These are phyloP conservation scores for Exophiala phaeomuriformis DNA, from an alignment of 2,329 filamentous ascomycete species.

Conservation along the genomic window DNA sequence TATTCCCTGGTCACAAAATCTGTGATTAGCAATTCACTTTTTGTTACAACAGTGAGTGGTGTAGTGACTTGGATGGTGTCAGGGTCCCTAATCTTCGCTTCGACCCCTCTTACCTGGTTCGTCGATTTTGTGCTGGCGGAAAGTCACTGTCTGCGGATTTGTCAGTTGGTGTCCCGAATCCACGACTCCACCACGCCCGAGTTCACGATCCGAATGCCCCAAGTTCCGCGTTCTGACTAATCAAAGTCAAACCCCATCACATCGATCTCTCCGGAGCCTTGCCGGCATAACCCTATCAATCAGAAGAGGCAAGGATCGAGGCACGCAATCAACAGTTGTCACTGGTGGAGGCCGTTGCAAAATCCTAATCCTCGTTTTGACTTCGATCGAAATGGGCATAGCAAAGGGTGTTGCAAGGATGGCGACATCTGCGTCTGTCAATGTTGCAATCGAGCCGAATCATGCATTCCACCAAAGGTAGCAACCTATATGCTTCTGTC, in stretches of 20 bases:
- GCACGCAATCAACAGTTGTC: too few species aligned
- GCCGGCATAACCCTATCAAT: too few species aligned
- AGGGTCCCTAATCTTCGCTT: background rate
- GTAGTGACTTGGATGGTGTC: background rate
- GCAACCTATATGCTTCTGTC: too few species aligned
- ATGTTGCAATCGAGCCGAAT: background rate
- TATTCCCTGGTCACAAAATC: background rate
- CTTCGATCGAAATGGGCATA: background rate
- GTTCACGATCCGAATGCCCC: background rate
- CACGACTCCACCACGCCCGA: background rate
- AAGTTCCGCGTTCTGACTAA: background rate
- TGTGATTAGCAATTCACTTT: too few species aligned
- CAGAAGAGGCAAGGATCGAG: too few species aligned
- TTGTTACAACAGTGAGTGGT: too few species aligned
- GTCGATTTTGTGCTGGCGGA: constrained; percentile 10
- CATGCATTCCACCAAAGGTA: background rate
- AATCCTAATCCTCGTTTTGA: too few species aligned
- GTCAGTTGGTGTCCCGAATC: background rate
- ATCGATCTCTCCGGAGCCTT: background rate
- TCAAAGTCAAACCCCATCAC: background rate
- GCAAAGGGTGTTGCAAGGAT: background rate
- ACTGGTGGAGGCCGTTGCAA: too few species aligned
- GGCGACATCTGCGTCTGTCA: background rate
- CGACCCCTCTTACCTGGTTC: constrained; percentile 4
- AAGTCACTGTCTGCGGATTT: background rate